phyloP scores from a whole-genome alignment of 2,329 filamentous ascomycete species.

The Gyromitra esculenta region DNA sequence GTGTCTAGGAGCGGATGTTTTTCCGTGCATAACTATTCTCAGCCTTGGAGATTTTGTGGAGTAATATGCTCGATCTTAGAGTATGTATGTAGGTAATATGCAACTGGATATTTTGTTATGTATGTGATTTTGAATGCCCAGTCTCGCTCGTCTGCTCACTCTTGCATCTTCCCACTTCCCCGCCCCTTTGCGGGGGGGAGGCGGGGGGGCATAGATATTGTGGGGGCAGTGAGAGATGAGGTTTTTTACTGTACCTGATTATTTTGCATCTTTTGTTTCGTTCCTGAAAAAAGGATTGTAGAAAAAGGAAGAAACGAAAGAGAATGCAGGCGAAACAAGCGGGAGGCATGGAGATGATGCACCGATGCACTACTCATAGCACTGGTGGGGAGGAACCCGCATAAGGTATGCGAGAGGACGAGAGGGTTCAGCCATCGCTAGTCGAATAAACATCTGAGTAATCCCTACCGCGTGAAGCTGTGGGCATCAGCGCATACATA shows the following conservation, averaged over 20 bases:
- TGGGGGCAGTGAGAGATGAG: constrained; percentile 4
- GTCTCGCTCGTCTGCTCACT: not conserved
- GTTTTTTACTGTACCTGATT: constrained; percentile 24
- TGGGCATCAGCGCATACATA: not conserved
- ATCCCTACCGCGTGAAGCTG: not conserved
- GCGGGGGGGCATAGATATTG: not conserved
- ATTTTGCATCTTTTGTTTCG: constrained; percentile 8
- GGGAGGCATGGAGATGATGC: not conserved
- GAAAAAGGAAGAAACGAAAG: constrained; percentile 9
- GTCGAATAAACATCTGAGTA: constrained; percentile 9
- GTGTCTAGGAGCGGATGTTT: not conserved
- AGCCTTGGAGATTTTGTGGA: not conserved
- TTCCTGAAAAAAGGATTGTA: not conserved
- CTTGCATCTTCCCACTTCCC: not conserved
- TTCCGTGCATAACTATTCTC: constrained; percentile 10
- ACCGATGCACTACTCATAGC: not conserved
- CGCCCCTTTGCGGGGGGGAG: not conserved
- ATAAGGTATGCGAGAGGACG: not conserved
- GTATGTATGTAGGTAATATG: constrained; percentile 4
- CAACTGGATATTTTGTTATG: not conserved
- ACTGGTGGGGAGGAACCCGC: constrained; percentile 5
- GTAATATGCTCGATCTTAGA: constrained; percentile 1
- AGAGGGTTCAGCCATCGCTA: too few relatives aligned
- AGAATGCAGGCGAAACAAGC: not conserved
- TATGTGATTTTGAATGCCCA: not conserved